phyloP scores from a whole-genome alignment of 2,329 filamentous ascomycete genomes.

The Zymoseptoria crescenta region DNA sequence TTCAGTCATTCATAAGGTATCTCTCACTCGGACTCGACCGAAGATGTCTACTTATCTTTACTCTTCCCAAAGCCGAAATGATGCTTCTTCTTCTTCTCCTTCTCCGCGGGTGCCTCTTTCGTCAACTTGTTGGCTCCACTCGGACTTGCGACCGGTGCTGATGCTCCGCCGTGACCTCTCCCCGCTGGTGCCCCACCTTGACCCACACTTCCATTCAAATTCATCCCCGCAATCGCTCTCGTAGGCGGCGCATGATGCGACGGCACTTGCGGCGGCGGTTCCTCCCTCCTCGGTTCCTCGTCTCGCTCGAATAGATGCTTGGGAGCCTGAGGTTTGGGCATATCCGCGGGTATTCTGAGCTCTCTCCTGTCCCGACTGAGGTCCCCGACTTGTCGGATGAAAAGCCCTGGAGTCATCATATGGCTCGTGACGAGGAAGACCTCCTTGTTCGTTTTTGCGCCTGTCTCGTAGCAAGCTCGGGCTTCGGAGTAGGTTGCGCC shows the following conservation, averaged over 20 bases:
- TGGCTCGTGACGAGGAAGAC: slow-evolving; percentile 85
- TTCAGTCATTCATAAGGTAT: no score
- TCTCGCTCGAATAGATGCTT: slow-evolving; percentile 77
- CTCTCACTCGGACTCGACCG: neutral
- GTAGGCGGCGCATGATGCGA: slow-evolving; percentile 39
- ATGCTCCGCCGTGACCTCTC: neutral
- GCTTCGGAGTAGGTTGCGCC: slow-evolving; percentile 91
- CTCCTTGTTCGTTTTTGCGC: slow-evolving; percentile 64
- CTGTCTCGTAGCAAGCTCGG: slow-evolving; percentile 80
- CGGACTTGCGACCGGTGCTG: neutral
- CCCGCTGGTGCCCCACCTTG: neutral
- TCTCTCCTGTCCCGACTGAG: slow-evolving; percentile 66
- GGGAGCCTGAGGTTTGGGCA: slow-evolving; percentile 72
- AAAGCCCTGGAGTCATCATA: slow-evolving; percentile 81
- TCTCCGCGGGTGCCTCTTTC: slow-evolving; percentile 48
- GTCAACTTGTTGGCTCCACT: slow-evolving; percentile 37
- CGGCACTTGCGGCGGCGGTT: slow-evolving; percentile 26
- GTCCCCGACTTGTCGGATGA: slow-evolving; percentile 73
- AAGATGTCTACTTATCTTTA: slow-evolving; percentile 4
- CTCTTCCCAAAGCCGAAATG: slow-evolving; percentile 27
- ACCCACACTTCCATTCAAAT: slow-evolving; percentile 30
- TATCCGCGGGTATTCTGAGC: slow-evolving; percentile 73
- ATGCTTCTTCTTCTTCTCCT: slow-evolving; percentile 40
- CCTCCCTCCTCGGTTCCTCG: slow-evolving; percentile 45
- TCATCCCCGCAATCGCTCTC: slow-evolving; percentile 50